These are phyloP conservation scores for Fusarium nanum DNA, from an alignment of 2,329 filamentous ascomycete species.

Conservation along the genomic window DNA sequence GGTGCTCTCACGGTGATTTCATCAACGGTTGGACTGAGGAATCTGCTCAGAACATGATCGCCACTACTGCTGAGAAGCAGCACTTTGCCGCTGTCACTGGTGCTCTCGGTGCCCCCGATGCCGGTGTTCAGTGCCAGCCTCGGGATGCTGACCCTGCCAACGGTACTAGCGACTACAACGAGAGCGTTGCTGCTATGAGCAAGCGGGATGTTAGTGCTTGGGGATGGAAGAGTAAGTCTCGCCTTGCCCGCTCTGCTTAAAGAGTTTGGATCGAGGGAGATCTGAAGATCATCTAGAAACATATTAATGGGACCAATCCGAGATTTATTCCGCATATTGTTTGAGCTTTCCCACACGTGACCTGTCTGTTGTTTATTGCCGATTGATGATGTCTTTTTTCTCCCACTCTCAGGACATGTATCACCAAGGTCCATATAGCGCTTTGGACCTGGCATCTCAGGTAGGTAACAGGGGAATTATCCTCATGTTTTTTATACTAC, in stretches of 20 bases:
- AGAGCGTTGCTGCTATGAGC: constrained; percentile 38
- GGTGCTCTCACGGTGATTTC: constrained; percentile 60
- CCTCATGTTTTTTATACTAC: no score
- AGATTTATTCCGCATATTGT: not conserved
- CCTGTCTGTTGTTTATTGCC: rapidly evolving
- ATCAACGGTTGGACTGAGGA: constrained; percentile 58
- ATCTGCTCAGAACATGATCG: constrained; percentile 54
- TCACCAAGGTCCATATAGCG: rapidly evolving
- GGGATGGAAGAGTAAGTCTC: constrained; percentile 35
- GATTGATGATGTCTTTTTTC: not conserved
- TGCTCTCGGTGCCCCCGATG: constrained; percentile 32
- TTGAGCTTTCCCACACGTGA: not conserved
- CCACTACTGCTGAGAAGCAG: constrained; percentile 49
- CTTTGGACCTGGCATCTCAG: rapidly evolving
- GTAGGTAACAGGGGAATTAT: not conserved
- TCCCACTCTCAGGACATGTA: not conserved
- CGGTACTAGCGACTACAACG: constrained; percentile 55
- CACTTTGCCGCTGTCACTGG: constrained; percentile 50
- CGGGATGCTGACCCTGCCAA: constrained; percentile 56
- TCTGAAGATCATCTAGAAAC: not conserved
- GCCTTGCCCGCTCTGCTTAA: constrained; percentile 24
- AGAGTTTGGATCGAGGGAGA: not conserved
- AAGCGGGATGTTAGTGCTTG: constrained; percentile 37
- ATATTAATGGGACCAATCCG: not conserved
- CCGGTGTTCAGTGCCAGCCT: constrained; percentile 44